Evolutionary conservation across 345 rosid genomes (phyloP).

Genomic region (Nephelium lappaceum): DNA sequence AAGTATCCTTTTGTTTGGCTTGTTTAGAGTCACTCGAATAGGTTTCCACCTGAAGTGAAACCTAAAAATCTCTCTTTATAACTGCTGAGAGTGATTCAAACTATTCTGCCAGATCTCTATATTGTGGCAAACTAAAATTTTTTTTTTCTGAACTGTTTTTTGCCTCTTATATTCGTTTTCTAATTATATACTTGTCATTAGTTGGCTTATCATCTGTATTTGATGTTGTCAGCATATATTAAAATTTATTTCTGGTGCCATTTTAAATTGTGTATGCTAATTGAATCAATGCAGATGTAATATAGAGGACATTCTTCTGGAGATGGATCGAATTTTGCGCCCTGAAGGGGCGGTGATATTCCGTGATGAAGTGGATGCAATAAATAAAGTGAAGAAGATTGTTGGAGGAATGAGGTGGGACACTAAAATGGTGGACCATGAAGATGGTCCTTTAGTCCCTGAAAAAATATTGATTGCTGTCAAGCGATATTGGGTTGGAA

Average conservation of each 20-base stretch:
- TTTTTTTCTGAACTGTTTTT: not conserved
- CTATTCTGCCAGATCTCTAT: not conserved
- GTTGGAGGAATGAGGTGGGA: slow-evolving; percentile 94
- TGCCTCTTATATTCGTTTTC: not conserved
- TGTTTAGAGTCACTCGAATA: not conserved
- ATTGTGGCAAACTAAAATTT: not conserved
- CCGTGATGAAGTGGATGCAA: slow-evolving; percentile 84
- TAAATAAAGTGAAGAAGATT: slow-evolving; percentile 78
- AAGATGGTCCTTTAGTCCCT: slow-evolving; percentile 94
- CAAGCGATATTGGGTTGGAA: slow-evolving; percentile 95
- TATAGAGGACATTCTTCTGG: slow-evolving; percentile 82
- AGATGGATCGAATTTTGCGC: slow-evolving; percentile 96
- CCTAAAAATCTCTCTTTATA: not conserved
- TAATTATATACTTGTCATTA: not conserved
- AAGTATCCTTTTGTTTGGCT: not conserved
- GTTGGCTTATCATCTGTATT: not conserved
- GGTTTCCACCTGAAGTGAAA: not conserved
- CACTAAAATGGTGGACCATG: slow-evolving; percentile 93
- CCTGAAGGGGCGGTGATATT: slow-evolving; percentile 96
- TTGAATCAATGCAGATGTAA: slow-evolving; percentile 59
- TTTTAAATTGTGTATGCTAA: slow-evolving; percentile 4
- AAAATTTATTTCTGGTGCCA: not conserved
- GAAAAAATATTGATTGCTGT: slow-evolving; percentile 92
- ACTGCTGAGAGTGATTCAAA: not conserved
- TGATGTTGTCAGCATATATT: not conserved